Percentiles rank a stretch among this genome's conserved stretches.
Conservation (phyloP, 345 rosid genomes). For the Eucalyptus regnans region DNA sequence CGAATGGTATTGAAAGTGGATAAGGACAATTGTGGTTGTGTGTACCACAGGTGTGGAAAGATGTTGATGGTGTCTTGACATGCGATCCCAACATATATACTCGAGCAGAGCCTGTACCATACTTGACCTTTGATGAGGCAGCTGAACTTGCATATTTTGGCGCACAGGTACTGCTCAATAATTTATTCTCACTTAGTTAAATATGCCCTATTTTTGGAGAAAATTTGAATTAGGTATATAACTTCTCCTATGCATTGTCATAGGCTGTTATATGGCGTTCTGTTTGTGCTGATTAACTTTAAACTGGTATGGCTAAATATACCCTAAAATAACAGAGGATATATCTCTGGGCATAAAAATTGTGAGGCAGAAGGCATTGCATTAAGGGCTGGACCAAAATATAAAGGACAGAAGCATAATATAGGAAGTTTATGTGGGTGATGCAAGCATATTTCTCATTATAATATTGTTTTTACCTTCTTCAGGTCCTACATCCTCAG, state of each 20-base stretch:
- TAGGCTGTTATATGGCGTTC: not conserved
- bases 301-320: not conserved
- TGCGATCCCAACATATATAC: slow-evolving; percentile 90
- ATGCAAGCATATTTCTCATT: not conserved
- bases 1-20: not conserved
- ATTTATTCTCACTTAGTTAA: not conserved
- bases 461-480: not conserved
- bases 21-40: not conserved
- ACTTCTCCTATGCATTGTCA: not conserved
- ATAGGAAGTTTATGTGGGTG: not conserved
- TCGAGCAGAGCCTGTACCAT: slow-evolving; percentile 73
- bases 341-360: not conserved
- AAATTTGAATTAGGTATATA: not conserved
- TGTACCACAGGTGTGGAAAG: slow-evolving; percentile 87
- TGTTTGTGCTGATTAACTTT: not conserved
- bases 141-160: slow-evolving; percentile 99
- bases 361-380: not conserved
- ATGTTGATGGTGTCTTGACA: slow-evolving; percentile 98
- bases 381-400: not conserved
- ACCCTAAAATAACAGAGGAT: not conserved
- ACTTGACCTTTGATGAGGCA: slow-evolving; percentile 92
- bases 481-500: slow-evolving; percentile 92
- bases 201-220: not conserved
- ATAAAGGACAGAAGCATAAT: not conserved
- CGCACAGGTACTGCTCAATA: slow-evolving; percentile 53